phyloP scores from a whole-genome alignment of 441 rosid genomes.

The Erodium texanum region DNA sequence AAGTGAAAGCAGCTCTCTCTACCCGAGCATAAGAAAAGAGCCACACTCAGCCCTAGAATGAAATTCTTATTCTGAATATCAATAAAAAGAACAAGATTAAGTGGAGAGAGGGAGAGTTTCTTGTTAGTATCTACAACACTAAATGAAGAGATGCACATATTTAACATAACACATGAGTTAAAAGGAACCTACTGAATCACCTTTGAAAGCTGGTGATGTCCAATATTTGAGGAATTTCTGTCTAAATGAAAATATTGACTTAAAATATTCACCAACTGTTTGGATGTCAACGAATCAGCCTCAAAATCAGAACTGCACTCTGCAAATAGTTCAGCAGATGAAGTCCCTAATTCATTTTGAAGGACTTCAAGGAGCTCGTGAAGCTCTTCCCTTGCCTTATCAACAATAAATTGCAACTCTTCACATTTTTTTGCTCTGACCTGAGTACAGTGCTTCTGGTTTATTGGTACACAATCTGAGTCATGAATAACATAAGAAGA shows the following conservation, averaged over 20 bases:
- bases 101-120: not conserved
- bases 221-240: constrained; percentile 28
- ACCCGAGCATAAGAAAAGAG: constrained; percentile 75
- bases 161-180: not conserved
- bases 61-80: constrained; percentile 53
- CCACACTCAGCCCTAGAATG: constrained; percentile 63
- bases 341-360: constrained; percentile 35
- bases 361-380: constrained; percentile 29
- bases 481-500: constrained; percentile 47
- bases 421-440: constrained; percentile 36
- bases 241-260: constrained; percentile 37
- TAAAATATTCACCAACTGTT: constrained; percentile 60
- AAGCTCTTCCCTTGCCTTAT: constrained; percentile 49
- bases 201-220: constrained; percentile 49
- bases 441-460: constrained; percentile 34
- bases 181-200: constrained; percentile 28
- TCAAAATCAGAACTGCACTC: constrained; percentile 44
- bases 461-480: constrained; percentile 27
- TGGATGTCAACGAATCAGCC: constrained; percentile 45
- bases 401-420: constrained; percentile 32
- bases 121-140: constrained; percentile 1
- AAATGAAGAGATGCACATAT: constrained; percentile 2
- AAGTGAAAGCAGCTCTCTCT: constrained; percentile 92
- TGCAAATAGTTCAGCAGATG: constrained; percentile 31
- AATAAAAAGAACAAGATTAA: constrained; percentile 13